Conservation (phyloP, 257 asterid species). For the Ajuga chamaepitys region DNA sequence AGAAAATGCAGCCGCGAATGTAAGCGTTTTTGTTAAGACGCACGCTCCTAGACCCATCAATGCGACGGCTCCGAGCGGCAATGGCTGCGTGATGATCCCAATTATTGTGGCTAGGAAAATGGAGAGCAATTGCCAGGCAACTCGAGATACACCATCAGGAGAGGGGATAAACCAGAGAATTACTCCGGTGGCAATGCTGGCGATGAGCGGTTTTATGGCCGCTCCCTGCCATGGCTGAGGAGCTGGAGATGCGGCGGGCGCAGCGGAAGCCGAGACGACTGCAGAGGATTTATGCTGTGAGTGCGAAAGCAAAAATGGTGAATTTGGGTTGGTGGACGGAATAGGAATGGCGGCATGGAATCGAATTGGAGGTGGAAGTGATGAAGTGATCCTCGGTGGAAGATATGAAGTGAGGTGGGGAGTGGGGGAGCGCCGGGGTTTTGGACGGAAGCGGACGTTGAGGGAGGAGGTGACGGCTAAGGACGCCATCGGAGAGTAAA, state of each 20-base stretch:
- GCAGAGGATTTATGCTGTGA: constrained; percentile 14
- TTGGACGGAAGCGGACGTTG: too few species aligned
- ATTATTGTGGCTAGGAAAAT: constrained; percentile 88
- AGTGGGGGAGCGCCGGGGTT: too few species aligned
- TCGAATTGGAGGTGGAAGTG: too few species aligned
- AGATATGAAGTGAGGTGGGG: too few species aligned
- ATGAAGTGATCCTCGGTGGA: too few species aligned
- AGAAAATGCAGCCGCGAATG: constrained; percentile 87
- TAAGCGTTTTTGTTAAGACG: constrained; percentile 75
- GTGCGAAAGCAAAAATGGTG: constrained; percentile 11
- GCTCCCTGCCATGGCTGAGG: constrained; percentile 81
- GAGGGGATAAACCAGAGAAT: constrained; percentile 75
- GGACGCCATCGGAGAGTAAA: too few species aligned
- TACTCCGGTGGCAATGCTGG: constrained; percentile 71
- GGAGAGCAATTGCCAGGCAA: constrained; percentile 80
- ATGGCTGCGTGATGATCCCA: constrained; percentile 85
- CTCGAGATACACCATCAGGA: constrained; percentile 68
- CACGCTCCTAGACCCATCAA: constrained; percentile 84
- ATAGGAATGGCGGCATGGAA: too few species aligned
- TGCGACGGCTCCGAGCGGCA: constrained; percentile 94
- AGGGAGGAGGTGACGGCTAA: too few species aligned
- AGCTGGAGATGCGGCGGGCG: constrained; percentile 18
- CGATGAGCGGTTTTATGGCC: constrained; percentile 61
- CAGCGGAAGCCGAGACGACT: constrained; percentile 23
- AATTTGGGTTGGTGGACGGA: neutral